Base-by-base conservation (phyloP, 1,139 yeast genomes). In the Saccharomyces hybrid region DNA sequence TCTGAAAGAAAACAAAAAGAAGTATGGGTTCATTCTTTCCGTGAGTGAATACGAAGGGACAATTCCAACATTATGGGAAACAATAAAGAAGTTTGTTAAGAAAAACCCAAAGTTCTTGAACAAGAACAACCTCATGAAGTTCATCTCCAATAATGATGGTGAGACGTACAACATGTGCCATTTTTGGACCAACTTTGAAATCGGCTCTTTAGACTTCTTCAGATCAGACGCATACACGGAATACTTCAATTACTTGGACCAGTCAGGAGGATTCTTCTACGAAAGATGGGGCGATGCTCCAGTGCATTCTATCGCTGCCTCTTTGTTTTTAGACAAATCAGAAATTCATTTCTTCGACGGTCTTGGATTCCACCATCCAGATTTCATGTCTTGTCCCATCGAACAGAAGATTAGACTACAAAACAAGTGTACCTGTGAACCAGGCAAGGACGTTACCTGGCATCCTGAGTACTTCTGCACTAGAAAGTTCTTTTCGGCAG, bases 271-370 rank as follows among this genome's bases (percentile, higher is more conserved):
- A 4, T 88, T 88, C 74, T 88, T 85, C 73, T 88, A 88, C 69
- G 96, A 88, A 73, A 79, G 96, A 69, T 88, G 96, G 95, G 96
- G 96, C 57, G 96, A 88, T 72, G 96, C 96, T 9, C 96, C 96
- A 42, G 84, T 88, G 44, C 96, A 88, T 69, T 86, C 95, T 13
- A 82, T 88, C 64, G 96, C 93, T 13, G 96, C 87, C n/a, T 76
- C 91, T 3, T 73, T 88, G 57, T 83, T 88, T 71, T 73, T 87
- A 66, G 81, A 84, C 58, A 79, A 79, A 69, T 81, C 79, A 41
- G 79, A 82, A 66, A 70, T 87, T 54, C 93, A 89, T 69, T 85
- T 84, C 77, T 86, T 88, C 68, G 88, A 84, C 56, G 95, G 89
- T 64, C 78, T 88, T 57, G 95, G 96, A 57, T 87, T 88, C 73